These are phyloP conservation scores for Hypoxylon fragiforme DNA, from an alignment of 495 filamentous ascomycete species.

Conservation along the genomic window DNA sequence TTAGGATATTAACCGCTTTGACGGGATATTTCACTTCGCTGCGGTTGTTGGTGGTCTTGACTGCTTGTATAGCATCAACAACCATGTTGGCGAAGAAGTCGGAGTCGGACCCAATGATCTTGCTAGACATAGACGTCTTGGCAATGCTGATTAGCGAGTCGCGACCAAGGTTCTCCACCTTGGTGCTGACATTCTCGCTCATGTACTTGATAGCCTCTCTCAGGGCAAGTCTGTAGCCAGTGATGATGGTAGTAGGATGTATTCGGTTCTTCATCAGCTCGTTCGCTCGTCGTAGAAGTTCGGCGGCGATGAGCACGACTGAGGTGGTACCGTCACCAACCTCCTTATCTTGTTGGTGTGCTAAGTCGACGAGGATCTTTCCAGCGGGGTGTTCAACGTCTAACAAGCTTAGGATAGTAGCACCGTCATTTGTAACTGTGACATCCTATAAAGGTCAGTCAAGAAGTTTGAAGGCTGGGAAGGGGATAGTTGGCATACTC, in stretches of 20 bases:
- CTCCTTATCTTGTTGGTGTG: slow-evolving; percentile 98
- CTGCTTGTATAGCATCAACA: slow-evolving; percentile 93
- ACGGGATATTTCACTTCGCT: slow-evolving; percentile 95
- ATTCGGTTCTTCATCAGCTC: slow-evolving; percentile 99
- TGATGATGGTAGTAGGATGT: slow-evolving; percentile 99
- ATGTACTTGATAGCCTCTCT: slow-evolving; percentile 98
- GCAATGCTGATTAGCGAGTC: slow-evolving; percentile 94
- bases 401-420: slow-evolving; percentile 90
- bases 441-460: slow-evolving; percentile 69
- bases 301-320: slow-evolving; percentile 94
- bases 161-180: slow-evolving; percentile 85
- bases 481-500: slow-evolving; percentile 57
- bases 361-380: slow-evolving; percentile 96
- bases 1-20: slow-evolving; percentile 97
- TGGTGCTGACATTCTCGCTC: slow-evolving; percentile 94
- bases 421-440: slow-evolving; percentile 98
- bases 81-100: slow-evolving; percentile 98
- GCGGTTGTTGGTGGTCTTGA: slow-evolving; percentile 88
- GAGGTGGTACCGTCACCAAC: slow-evolving; percentile 98
- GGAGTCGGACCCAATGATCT: slow-evolving; percentile 94
- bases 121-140: slow-evolving; percentile 98
- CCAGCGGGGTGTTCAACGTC: slow-evolving; percentile 98
- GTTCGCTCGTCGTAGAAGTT: slow-evolving; percentile 91
- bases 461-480: slow-evolving; percentile 1
- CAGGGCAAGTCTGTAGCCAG: slow-evolving; percentile 92